Base-by-base conservation (phyloP, 148 eudicot genomes). In the Rhododendron simsii region DNA sequence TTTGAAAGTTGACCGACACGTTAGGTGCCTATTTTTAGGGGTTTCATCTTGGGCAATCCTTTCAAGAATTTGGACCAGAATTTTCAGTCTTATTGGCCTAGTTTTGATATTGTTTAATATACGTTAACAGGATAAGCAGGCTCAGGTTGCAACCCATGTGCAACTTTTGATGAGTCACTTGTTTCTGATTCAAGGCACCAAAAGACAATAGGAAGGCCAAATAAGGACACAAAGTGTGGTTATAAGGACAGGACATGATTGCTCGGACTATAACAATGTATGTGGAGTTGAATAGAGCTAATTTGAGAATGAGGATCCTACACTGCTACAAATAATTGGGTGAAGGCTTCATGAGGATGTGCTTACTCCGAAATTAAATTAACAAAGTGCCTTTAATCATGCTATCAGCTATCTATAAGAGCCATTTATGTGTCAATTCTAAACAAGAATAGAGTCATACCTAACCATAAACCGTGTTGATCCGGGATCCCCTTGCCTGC, bases 401-500 rank as follows among this genome's bases (percentile, higher is more conserved):
- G 30, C 39, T 28, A 69, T 28, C 39, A 26, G 21, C 15, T 45
- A 41, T 33, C 48, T 8, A 8, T 15, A 28, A 13, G 18, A 20
- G 45, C 45, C 26, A 81, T 57, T 35, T 37, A 33, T n/a, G n/a
- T 2, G 12, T 30, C 82, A 51, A 48, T 80, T 44, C 26, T 28
- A 65, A 35, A 80, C 71, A 63, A 79, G 18, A 30, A n/a, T 63
- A 35, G 37, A 65, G 81, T 69, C 65, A 81, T 81, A 97, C 99
- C 99, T 97, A 85, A 97, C 91, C 98, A 97, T 93, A 88, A 97
- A 97, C 89, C 98, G 91, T 79, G 99, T 94, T 84, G 99, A 97
- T 75, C 99, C 99, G 35, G 96, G 99, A 93, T 97, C 99, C 76
- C 99, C 99, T 89, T 97, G 99, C 87, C 99, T 94, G 59, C 98